Evolutionary conservation across 2,329 filamentous ascomycete species (phyloP), one percentile per base, ranked within the genome.

Genomic region (Nakataea oryzae): DNA sequence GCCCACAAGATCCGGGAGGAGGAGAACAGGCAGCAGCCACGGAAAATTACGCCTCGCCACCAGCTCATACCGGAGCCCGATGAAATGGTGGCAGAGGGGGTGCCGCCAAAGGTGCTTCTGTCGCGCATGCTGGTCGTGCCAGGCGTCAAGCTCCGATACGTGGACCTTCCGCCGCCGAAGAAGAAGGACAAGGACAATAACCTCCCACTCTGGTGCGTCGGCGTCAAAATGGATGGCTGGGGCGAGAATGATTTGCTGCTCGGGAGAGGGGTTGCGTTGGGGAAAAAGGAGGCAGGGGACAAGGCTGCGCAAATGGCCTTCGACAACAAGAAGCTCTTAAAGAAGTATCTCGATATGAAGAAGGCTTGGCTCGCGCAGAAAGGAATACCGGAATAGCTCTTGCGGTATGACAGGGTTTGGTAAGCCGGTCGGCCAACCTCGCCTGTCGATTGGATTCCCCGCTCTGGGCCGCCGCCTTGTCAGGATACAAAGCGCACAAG

Each of bases 221-320:
- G 81, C 0, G 80, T 85, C 0, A 89, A 84, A 67, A 75, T 91
- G 30, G 82, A 84, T 26, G 89, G 88, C 0, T 89, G 86, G 79
- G 89, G 88, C 5, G 85, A 88, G 72, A 80, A 78, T 34, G 76
- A 82, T 70, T 74, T 82, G 62, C 54, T 41, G 54, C 73, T 93
- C 7, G 89, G 86, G 0, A 78, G 77, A 57, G 89, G 88, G 0
- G 82, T 80, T 34, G 89, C 82, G 1, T 74, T 84, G 65, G 84
- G 81, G 62, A 91, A 91, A 74, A 84, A 82, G 62, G 86, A 90
- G 62, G 90, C 89, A 1, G 86, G 86, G 0, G 76, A 82, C 17
- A 86, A 82, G 66, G 89, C 89, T 1, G 90, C 90, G 0, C 73
- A 76, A 55, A 76, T 78, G 66, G 88, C 87, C 0, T 68, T 93